These are phyloP conservation scores for Nidularia pulvinata DNA, from an alignment of 768 basidiomycete species.

Conservation along the genomic window DNA sequence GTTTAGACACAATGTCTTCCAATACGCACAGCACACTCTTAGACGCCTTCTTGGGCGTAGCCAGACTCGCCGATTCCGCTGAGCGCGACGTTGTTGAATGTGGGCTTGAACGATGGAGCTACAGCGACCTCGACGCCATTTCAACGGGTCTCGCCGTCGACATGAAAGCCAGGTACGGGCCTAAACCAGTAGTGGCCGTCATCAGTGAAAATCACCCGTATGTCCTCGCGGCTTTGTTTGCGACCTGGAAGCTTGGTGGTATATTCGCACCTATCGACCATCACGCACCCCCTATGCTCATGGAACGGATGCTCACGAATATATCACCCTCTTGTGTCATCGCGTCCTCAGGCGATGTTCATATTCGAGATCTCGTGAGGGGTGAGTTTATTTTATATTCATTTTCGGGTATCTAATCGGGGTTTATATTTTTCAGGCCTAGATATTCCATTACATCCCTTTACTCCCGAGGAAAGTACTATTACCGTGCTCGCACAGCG, in stretches of 20 bases:
- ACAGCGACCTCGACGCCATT: constrained; percentile 26
- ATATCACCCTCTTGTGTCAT: constrained; percentile 23
- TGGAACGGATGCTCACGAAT: constrained; percentile 26
- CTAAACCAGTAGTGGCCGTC: constrained; percentile 24
- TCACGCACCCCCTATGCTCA: constrained; percentile 25
- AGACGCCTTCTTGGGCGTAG: background rate
- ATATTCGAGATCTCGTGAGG: constrained; percentile 15
- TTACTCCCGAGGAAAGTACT: constrained; percentile 18
- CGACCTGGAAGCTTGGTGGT: constrained; percentile 31
- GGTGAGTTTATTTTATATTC: constrained; percentile 7
- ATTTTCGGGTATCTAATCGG: too few relatives aligned
- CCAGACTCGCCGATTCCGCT: background rate
- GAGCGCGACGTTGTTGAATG: constrained; percentile 21
- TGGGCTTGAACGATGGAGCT: constrained; percentile 25
- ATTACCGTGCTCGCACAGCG: constrained; percentile 23
- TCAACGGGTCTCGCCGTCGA: constrained; percentile 26
- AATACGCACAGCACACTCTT: background rate
- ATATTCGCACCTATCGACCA: constrained; percentile 27
- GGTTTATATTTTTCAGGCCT: background rate
- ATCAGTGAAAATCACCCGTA: constrained; percentile 32
- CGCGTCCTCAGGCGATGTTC: constrained; percentile 14
- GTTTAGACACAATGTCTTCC: too few relatives aligned
- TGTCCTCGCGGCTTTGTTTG: constrained; percentile 22
- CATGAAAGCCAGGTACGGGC: constrained; percentile 17
- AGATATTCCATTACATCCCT: constrained; percentile 1